Evolutionary conservation across 129 eudicot species (phyloP), one percentile per base, ranked within the genome.

Genomic region (Escallonia rubra): DNA sequence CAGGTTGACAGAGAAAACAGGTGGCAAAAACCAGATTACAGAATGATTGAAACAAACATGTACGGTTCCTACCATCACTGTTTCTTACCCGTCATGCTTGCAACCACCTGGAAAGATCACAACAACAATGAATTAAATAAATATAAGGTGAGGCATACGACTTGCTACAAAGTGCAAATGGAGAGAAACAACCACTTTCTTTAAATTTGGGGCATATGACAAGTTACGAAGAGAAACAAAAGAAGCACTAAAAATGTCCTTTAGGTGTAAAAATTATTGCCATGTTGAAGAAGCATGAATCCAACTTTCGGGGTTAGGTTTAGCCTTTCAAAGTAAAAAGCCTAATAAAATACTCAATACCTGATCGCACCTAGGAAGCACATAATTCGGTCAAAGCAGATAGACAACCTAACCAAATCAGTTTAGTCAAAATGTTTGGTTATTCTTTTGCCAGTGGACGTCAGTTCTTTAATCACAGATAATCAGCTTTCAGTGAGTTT

Each of bases 41-140:
- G 34, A 23, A 23, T 23, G 50, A 46, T 5, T 46, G 50, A 46
- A 6, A 46, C 50, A 46, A 46, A 46, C 61, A 48, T 59, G 40
- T 44, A 11, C 2, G 16, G 12, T 8, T 40, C 34, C 11, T 40
- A 38, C 13, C 53, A 73, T 8, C 65, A 49, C 57, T 73, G 51
- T 15, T 65, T 73, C 38, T 65, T 73, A 57, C 78, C 78, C 57
- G 78, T 76, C 75, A 70, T 76, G 5, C 70, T 67, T 52, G 76
- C 74, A 40, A 64, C 78, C 14, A 73, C 78, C 78, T 73, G 66
- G 3, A 56, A 57, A 69, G 5, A 48, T 15, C 50, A 46, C 6
- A 46, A 6, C 6, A 46, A 46, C 10, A 9, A 46, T 46, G 6
- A 46, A 9, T 46, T 46, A 5, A 46, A 46, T 5, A 46, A 46